Conservation (phyloP, 2,329 filamentous ascomycete species). For the Blastomyces silverae region DNA sequence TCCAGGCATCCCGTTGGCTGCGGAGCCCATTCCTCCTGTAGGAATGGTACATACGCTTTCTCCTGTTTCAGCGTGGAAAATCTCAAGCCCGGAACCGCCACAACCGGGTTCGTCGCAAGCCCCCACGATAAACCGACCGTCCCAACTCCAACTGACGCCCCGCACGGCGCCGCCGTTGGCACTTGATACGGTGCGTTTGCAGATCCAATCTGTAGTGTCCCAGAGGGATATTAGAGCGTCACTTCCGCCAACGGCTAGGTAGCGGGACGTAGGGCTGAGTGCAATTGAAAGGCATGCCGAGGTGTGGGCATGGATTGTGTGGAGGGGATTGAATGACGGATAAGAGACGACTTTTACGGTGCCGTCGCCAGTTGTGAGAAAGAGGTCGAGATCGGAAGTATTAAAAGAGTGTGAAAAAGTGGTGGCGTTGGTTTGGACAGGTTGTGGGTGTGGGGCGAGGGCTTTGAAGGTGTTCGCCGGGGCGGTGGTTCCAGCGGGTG, state of each 20-base stretch:
- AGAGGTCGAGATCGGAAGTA: constrained; percentile 35
- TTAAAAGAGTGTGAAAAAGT: constrained; percentile 42
- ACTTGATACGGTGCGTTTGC: constrained; percentile 43
- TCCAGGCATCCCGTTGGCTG: background rate
- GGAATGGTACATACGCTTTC: constrained; percentile 44
- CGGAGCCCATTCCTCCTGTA: constrained; percentile 25
- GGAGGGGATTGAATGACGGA: constrained; percentile 40
- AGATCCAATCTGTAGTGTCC: constrained; percentile 48
- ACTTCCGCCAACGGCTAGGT: constrained; percentile 44
- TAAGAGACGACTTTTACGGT: constrained; percentile 45
- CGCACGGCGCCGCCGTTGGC: constrained; percentile 41
- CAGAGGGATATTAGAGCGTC: constrained; percentile 47
- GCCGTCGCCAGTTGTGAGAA: constrained; percentile 46
- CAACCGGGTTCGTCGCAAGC: constrained; percentile 44
- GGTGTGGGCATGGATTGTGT: constrained; percentile 45
- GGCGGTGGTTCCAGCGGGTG: constrained; percentile 20
- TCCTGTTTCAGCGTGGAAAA: constrained; percentile 47
- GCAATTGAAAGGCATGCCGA: constrained; percentile 44
- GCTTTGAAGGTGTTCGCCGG: constrained; percentile 33
- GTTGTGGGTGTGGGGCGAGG: constrained; percentile 40
- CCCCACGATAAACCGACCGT: constrained; percentile 44
- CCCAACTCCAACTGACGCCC: constrained; percentile 47
- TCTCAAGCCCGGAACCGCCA: constrained; percentile 41
- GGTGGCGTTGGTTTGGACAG: constrained; percentile 45
- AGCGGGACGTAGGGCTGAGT: constrained; percentile 44